Evolutionary conservation across 2,329 filamentous ascomycete species (phyloP).

Genomic region (Colletotrichum melonis): DNA sequence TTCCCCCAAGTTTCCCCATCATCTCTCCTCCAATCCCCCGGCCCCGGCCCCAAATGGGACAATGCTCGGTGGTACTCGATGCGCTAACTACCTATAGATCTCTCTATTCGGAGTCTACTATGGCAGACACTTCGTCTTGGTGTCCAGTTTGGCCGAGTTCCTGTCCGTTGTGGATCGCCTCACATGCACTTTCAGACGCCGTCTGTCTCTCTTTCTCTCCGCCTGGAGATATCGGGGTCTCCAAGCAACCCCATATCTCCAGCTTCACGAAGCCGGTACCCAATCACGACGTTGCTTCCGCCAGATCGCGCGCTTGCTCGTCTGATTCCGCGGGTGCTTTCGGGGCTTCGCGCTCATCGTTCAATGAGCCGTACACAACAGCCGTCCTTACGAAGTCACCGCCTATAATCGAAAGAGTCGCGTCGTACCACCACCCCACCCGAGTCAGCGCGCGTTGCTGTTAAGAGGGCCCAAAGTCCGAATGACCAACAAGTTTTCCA

Average conservation of each 20-base stretch:
- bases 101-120: neutral
- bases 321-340: slow-evolving; percentile 24
- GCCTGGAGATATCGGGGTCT: slow-evolving; percentile 20
- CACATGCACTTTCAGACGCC: slow-evolving; percentile 19
- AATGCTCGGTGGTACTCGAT: slow-evolving; percentile 43
- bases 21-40: slow-evolving; percentile 25
- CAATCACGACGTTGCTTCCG: neutral
- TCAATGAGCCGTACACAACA: neutral
- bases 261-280: slow-evolving; percentile 19
- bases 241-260: slow-evolving; percentile 19
- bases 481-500: neutral
- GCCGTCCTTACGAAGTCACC: neutral
- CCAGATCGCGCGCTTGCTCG: slow-evolving; percentile 18
- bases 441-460: slow-evolving; percentile 17
- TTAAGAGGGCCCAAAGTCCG: slow-evolving; percentile 3
- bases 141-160: slow-evolving; percentile 37
- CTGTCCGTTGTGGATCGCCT: slow-evolving; percentile 28
- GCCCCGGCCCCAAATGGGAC: slow-evolving; percentile 39
- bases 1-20: slow-evolving; percentile 31
- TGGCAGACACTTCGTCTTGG: slow-evolving; percentile 22
- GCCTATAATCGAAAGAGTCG: neutral
- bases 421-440: slow-evolving; percentile 18
- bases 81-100: slow-evolving; percentile 35
- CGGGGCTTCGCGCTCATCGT: neutral
- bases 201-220: neutral